phyloP scores from a whole-genome alignment of 208 protist genomes.

The Hexamita inflata region DNA sequence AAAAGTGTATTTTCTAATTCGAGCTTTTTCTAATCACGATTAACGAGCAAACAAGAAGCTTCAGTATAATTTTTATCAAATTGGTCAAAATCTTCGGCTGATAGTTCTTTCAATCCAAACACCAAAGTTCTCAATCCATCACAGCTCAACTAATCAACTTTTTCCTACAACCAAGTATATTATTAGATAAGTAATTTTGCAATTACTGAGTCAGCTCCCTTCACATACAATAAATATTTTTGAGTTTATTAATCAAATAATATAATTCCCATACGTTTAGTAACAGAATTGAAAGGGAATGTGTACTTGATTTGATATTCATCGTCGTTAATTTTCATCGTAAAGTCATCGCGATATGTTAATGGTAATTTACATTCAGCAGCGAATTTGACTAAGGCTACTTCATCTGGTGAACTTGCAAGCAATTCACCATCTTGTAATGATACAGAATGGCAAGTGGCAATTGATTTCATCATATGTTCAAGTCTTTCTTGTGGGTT shows the following conservation, averaged over 20 bases:
- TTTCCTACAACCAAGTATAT: neutral
- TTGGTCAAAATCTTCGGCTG: neutral
- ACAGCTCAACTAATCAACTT: neutral
- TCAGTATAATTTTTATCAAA: neutral
- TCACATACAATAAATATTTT: constrained; percentile 73
- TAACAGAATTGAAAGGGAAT: constrained; percentile 89
- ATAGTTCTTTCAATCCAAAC: neutral
- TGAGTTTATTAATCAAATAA: constrained; percentile 52
- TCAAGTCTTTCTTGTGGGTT: too few relatives aligned
- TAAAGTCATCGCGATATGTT: constrained; percentile 29
- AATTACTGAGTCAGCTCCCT: constrained; percentile 81
- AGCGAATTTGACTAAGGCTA: constrained; percentile 77
- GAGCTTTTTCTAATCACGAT: neutral
- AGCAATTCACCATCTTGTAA: too few relatives aligned
- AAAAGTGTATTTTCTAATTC: neutral
- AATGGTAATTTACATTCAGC: constrained; percentile 46
- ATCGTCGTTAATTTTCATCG: constrained; percentile 46
- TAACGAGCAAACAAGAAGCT: neutral
- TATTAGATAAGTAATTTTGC: constrained; percentile 59
- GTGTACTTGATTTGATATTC: constrained; percentile 73
- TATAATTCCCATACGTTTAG: constrained; percentile 92
- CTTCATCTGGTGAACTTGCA: constrained; percentile 70
- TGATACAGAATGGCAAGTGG: too few relatives aligned
- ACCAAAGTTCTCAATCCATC: neutral
- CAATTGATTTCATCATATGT: too few relatives aligned